Conservation (phyloP, 495 filamentous ascomycete species). For the Lasiosphaeris hirsuta region DNA sequence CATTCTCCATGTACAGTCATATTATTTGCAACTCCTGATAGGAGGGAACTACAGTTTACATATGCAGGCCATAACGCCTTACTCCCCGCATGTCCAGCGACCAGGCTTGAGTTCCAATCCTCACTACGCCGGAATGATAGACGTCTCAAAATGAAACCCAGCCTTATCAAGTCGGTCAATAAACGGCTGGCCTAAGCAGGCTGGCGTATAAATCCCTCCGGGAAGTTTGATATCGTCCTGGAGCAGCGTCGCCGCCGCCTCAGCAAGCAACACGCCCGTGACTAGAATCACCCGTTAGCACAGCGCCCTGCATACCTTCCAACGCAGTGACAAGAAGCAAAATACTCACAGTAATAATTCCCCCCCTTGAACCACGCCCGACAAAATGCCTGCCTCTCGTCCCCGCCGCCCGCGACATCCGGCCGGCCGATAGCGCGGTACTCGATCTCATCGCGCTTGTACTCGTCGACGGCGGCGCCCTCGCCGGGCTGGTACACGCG, state of each 20-base stretch:
- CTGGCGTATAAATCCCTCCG: constrained; percentile 70
- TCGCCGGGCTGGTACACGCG: constrained; percentile 63
- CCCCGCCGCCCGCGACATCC: constrained; percentile 45
- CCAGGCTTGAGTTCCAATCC: not conserved
- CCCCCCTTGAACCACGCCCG: constrained; percentile 58
- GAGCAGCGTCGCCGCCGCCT: constrained; percentile 70
- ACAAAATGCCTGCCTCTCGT: constrained; percentile 53
- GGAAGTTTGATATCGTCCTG: constrained; percentile 58
- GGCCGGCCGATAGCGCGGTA: constrained; percentile 64
- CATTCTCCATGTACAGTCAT: too few relatives aligned
- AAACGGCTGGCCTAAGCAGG: constrained; percentile 73
- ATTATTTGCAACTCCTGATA: too few relatives aligned
- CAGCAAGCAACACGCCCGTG: constrained; percentile 63
- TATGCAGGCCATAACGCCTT: too few relatives aligned
- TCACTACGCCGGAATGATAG: constrained; percentile 22
- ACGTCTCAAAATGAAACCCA: constrained; percentile 61
- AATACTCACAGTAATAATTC: constrained; percentile 59
- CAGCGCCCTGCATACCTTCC: not conserved
- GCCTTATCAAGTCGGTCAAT: constrained; percentile 64
- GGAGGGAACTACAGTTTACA: too few relatives aligned
- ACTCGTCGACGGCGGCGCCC: constrained; percentile 59
- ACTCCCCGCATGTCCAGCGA: too few relatives aligned
- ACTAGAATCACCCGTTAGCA: constrained; percentile 39
- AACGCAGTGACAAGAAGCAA: not conserved
- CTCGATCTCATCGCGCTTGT: constrained; percentile 56